Evolutionary conservation across 441 rosid species (phyloP), one percentile per base, ranked within the genome.

Genomic region (Adansonia grandidieri): DNA sequence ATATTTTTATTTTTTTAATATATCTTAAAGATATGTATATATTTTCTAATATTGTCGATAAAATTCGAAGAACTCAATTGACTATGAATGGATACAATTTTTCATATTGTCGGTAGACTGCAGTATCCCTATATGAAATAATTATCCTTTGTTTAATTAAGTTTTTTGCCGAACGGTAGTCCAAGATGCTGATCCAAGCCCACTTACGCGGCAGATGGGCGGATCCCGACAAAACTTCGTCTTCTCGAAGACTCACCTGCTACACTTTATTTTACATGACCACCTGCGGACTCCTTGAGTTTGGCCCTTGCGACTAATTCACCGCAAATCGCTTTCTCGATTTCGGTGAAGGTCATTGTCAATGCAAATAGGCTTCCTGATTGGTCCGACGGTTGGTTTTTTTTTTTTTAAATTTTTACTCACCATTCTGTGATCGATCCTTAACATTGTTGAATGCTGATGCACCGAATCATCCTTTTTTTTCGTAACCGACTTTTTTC

Each of bases 381-480:
- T 51, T 75, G 73, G 61, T 61, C 75, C 61, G 53, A n/a, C 71
- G 13, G 5, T 3, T 66, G 77, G 72, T 60, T 1, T 20, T 69
- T 42, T 62, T 1, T 14, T 6, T 42, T 60, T 8, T 4, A 5
- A 24, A 24, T 24, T 24, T 24, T 24, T 24, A 0, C 28, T 24
- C 28, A 24, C 28, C 28, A 0, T 40, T 40, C 6, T 57, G 74
- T 22, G 28, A 24, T 68, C 13, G 4, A 11, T 15, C 3, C 5
- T 9, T 0, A 6, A 2, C 40, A 72, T 65, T 14, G 20, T 57
- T 24, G 56, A 17, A 56, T 57, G 54, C 77, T 17, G 80, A 60
- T 72, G 75, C 80, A 66, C 15, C 47, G 83, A 77, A 77, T 48
- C 78, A 45, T 17, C 54, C 42, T 50, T 3, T 4, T 15, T 37